A percentile compares a stretch with the other conserved stretches of the same genome.
These are phyloP conservation scores for Panus rudis DNA, from an alignment of 768 basidiomycete species.

Conservation along the genomic window DNA sequence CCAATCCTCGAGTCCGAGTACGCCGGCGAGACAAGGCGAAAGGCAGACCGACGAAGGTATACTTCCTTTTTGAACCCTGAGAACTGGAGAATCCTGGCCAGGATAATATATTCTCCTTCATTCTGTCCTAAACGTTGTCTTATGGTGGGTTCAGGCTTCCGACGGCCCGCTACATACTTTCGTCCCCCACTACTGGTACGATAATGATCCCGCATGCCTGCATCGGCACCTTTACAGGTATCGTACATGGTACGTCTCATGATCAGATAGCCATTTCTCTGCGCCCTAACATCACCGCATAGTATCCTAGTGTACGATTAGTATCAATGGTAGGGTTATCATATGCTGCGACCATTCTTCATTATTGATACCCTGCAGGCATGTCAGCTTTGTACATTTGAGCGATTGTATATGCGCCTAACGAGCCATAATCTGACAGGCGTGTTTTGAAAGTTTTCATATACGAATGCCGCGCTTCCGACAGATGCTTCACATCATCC, in stretches of 20 bases:
- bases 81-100: constrained; percentile 80
- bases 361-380: too few species aligned
- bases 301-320: constrained; percentile 37
- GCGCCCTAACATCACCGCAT: too few species aligned
- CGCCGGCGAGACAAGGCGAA: constrained; percentile 71
- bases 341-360: too few species aligned
- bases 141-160: constrained; percentile 72
- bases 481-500: too few species aligned
- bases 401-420: too few species aligned
- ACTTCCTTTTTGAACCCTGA: constrained; percentile 51
- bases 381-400: too few species aligned
- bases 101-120: constrained; percentile 86
- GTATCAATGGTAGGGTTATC: too few species aligned
- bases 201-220: constrained; percentile 6
- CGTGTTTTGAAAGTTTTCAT: too few species aligned
- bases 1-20: constrained; percentile 61
- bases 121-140: constrained; percentile 90
- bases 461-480: too few species aligned
- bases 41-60: constrained; percentile 55
- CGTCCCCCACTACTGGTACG: background rate
- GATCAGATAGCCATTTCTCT: too few species aligned
- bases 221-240: constrained; percentile 32
- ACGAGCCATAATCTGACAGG: too few species aligned
- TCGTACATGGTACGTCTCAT: constrained; percentile 39
- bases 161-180: background rate